Evolutionary conservation across 768 basidiomycete species (phyloP), one percentile per base, ranked within the genome.

Genomic region (Termitomyces sp.): DNA sequence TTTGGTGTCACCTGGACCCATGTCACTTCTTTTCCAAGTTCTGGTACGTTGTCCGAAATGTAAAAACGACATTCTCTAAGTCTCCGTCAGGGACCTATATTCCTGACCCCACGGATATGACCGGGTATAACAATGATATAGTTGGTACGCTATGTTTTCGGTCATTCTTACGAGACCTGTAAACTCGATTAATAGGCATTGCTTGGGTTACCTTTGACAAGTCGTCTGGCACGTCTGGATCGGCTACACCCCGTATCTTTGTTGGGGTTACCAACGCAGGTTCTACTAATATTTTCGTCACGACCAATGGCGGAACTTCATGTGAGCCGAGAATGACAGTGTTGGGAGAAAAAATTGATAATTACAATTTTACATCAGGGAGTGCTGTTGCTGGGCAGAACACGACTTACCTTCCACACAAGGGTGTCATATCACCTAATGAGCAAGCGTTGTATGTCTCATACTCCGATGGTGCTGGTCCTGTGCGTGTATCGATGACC

Each of bases 201-300:
- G 68, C 83, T n/a, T 87, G 80, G 77, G 82, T 87, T 33, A 85
- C 84, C 0, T 86, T 86, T 61, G 84, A 86, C 62, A 71, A 77
- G 44, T 76, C 82, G 6, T 79, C 83, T n/a, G 82, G 83, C 6
- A 69, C 74, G 2, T 72, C 74, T 28, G 83, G 84, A 22, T 67
- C 66, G 6, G 73, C 84, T 0, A 86, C 84, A 14, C 81, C 76
- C 30, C 80, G 84, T 48, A 87, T 88, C 36, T 87, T 87, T 55
- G 84, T 86, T 35, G 86, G 86, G 56, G 85, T 88, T 30, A 84
- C 82, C 0, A 86, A 75, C 61, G 70, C 72, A 33, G 83, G 82
- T 2, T 70, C 80, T 0, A 72, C 71, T 60, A 87, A 83, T 59
- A 68, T 87, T 14, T 87, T 80, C 60, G 76, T 84, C 11, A 74